Evolutionary conservation across 345 rosid species (phyloP).

Genomic region (Raphanus sativus): DNA sequence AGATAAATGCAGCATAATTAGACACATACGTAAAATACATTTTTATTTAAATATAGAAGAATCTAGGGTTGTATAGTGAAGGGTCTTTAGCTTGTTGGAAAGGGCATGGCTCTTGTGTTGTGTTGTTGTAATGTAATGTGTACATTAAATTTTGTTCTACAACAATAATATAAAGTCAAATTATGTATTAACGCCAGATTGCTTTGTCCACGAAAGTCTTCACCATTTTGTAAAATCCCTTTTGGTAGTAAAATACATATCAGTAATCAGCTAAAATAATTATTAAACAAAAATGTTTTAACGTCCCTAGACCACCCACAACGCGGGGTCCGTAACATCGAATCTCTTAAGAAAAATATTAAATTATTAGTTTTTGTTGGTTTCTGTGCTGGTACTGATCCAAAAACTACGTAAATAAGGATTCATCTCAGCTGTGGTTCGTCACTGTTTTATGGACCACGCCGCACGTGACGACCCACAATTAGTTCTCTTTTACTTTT

Average conservation of each 20-base stretch:
- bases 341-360: no score
- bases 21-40: conserved; percentile 33
- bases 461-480: no score
- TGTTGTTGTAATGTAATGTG: conserved; percentile 19
- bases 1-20: conserved; percentile 24
- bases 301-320: no score
- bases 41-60: conserved; percentile 15
- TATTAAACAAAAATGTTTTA: no score
- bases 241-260: neutral
- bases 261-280: no score
- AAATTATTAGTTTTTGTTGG: no score
- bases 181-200: neutral
- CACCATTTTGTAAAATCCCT: neutral
- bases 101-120: neutral
- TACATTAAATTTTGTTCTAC: conserved; percentile 35
- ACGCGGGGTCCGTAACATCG: no score
- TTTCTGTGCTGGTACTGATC: no score
- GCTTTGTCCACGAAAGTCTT: neutral
- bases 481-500: no score
- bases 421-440: no score
- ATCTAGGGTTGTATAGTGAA: conserved; percentile 27
- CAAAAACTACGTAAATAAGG: no score
- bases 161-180: conserved; percentile 9
- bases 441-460: no score
- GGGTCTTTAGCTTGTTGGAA: conserved; percentile 8